These are phyloP conservation scores for Euphrasia confusa DNA, from an alignment of 257 asterid species.

Conservation along the genomic window DNA sequence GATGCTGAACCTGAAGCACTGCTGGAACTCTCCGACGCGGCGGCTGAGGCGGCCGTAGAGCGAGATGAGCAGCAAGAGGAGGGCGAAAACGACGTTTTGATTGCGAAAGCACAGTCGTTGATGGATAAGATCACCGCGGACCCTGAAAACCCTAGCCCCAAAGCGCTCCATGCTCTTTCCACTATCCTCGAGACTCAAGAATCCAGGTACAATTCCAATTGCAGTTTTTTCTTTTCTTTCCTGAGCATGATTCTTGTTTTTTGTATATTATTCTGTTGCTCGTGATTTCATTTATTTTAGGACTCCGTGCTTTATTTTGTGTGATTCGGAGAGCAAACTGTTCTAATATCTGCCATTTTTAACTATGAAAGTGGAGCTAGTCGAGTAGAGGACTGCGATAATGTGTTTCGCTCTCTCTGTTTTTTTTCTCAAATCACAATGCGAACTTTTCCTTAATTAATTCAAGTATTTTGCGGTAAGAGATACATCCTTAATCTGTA, in stretches of 20 bases:
- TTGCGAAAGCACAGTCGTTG: conserved; percentile 62
- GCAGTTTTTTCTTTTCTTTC: neutral
- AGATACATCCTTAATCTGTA: too few species aligned
- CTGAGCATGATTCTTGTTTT: neutral
- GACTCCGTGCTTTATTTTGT: neutral
- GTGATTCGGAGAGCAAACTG: neutral
- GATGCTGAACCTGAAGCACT: conserved; percentile 30
- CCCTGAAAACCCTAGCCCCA: conserved; percentile 82
- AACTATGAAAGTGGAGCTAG: too few species aligned
- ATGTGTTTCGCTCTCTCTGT: too few species aligned
- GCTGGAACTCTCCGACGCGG: conserved; percentile 27
- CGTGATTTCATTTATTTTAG: conserved; percentile 12
- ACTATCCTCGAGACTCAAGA: conserved; percentile 79
- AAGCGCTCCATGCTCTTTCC: conserved; percentile 73
- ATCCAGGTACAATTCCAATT: conserved; percentile 47
- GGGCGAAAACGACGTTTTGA: conserved; percentile 54
- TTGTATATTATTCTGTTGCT: neutral
- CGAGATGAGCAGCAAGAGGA: conserved; percentile 43
- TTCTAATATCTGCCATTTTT: too few species aligned
- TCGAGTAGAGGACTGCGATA: too few species aligned
- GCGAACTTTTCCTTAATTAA: too few species aligned
- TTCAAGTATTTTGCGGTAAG: too few species aligned
- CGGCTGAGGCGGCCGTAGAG: conserved; percentile 33
- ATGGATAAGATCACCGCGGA: conserved; percentile 70
- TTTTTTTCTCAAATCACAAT: too few species aligned